Conservation (phyloP, 495 filamentous ascomycete genomes). For the Daldinia concentrica region DNA sequence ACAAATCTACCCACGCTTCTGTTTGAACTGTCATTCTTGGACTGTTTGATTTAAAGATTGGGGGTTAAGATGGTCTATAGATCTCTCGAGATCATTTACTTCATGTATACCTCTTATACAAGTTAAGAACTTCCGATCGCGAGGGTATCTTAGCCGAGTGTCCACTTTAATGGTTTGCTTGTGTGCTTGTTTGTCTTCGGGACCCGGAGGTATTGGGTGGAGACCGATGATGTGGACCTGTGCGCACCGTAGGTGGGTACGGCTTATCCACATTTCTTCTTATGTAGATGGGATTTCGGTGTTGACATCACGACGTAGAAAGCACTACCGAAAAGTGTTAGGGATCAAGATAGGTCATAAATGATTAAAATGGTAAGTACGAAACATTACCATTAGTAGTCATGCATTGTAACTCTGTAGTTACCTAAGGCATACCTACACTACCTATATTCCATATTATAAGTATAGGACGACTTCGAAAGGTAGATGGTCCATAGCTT, state of each 20-base stretch:
- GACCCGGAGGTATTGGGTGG: neutral
- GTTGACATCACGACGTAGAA: constrained; percentile 1
- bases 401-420: neutral
- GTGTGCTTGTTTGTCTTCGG: neutral
- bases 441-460: too few relatives aligned
- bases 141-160: neutral
- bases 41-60: neutral
- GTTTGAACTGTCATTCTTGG: neutral
- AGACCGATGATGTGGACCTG: neutral
- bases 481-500: too few relatives aligned
- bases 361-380: neutral
- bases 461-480: too few relatives aligned
- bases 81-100: constrained; percentile 2
- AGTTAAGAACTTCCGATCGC: neutral
- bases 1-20: neutral
- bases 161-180: neutral
- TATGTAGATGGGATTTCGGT: neutral
- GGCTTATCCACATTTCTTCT: neutral
- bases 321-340: neutral
- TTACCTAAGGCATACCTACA: too few relatives aligned
- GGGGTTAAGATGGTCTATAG: neutral
- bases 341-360: neutral
- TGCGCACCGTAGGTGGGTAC: neutral
- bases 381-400: too few relatives aligned
- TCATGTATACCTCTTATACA: neutral